Evolutionary conservation across 192 early-diverging fungal genomes (phyloP).

Genomic region (Podochytrium sp.): DNA sequence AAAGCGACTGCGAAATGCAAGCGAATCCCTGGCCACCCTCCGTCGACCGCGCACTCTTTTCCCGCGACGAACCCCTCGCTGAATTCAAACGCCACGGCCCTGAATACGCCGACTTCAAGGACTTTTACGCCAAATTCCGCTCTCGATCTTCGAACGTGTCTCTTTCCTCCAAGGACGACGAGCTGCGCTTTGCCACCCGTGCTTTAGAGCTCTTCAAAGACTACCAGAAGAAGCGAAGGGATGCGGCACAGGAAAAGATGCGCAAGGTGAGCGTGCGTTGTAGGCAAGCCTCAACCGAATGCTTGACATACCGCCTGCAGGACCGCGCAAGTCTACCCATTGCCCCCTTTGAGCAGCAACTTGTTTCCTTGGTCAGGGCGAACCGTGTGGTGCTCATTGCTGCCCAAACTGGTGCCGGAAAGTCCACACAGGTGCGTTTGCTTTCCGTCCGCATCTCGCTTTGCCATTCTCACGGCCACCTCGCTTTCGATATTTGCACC

Average conservation of each 20-base stretch:
- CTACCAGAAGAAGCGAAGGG: conserved; percentile 50
- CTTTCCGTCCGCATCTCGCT: conserved; percentile 1
- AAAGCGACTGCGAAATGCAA: neutral
- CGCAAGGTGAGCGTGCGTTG: conserved; percentile 36
- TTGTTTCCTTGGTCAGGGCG: conserved; percentile 58
- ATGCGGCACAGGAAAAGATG: conserved; percentile 45
- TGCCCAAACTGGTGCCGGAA: conserved; percentile 72
- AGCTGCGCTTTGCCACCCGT: neutral
- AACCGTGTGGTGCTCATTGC: conserved; percentile 71
- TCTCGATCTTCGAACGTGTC: neutral
- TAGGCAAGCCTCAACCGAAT: neutral
- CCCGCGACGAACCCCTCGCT: neutral
- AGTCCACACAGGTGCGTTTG: conserved; percentile 60
- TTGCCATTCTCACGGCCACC: conserved; percentile 21
- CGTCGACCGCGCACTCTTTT: conserved; percentile 15
- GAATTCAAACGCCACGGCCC: neutral
- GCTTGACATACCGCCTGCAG: conserved; percentile 16
- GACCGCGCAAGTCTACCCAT: conserved; percentile 66
- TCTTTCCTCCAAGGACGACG: neutral
- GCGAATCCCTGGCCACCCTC: neutral
- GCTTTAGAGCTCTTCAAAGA: conserved; percentile 57
- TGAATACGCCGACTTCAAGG: conserved; percentile 22
- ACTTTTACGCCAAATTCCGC: conserved; percentile 17
- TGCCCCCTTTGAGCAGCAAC: conserved; percentile 59
- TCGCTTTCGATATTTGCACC: too few species aligned